Evolutionary conservation across 2,329 filamentous ascomycete genomes (phyloP).

Genomic region (Hypoxylon sp.): DNA sequence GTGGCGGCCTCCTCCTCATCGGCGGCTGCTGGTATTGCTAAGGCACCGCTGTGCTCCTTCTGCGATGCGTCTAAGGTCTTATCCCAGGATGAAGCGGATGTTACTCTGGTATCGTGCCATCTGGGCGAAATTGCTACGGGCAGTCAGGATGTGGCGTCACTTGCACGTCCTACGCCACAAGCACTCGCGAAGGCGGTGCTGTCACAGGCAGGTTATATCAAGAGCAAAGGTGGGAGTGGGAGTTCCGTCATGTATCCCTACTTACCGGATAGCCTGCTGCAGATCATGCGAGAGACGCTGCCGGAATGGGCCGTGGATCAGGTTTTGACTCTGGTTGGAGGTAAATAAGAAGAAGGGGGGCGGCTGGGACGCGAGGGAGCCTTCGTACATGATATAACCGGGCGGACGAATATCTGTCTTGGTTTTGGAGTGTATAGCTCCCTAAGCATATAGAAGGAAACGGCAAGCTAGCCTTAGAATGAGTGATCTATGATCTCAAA

Average conservation of each 20-base stretch:
- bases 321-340: not conserved
- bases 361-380: no score
- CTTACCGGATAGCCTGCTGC: conserved; percentile 24
- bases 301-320: conserved; percentile 5
- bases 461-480: no score
- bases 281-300: not conserved
- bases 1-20: conserved; percentile 28
- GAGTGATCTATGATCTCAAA: no score
- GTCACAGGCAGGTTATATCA: conserved; percentile 1
- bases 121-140: not conserved
- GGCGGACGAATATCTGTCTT: no score
- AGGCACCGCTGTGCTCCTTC: not conserved
- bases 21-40: not conserved
- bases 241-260: conserved; percentile 12
- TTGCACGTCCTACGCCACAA: conserved; percentile 9
- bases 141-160: not conserved
- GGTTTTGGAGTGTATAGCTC: no score
- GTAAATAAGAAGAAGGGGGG: not conserved
- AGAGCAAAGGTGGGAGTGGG: not conserved
- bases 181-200: conserved; percentile 22
- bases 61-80: not conserved
- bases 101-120: conserved; percentile 16
- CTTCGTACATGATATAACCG: no score
- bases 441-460: no score
- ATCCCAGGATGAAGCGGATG: not conserved